Base-by-base conservation (phyloP, 306 rosid genomes). In the Vigna radiata region DNA sequence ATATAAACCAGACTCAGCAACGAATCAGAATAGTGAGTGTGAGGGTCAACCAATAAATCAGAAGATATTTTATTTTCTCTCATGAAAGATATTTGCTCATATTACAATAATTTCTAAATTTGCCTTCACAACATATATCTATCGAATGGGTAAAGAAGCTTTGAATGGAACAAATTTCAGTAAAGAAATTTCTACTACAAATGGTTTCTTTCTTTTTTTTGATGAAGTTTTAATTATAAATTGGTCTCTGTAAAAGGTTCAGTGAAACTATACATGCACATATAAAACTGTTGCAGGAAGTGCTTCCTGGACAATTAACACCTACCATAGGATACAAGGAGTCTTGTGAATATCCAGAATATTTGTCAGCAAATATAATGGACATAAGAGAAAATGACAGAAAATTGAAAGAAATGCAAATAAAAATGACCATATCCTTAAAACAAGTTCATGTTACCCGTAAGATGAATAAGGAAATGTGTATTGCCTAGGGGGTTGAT, bases 241-340 rank as follows among this genome's bases (percentile, higher is more conserved):
- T 17, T 69, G 50, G 75, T 58, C 68, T 47, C 81, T 21, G 67
- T 69, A 60, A 68, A 68, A 3, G n/a, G 59, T 74, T 36, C 13
- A 63, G 73, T 13, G 23, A 31, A 69, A 54, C 78, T 36, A 13
- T 29, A 60, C 15, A 31, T 18, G 53, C 64, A 49, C 2, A 18
- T 27, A 71, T 33, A 16, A n/a, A n/a, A n/a, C n/a, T n/a, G n/a
- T n/a, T n/a, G n/a, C n/a, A n/a, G n/a, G n/a, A n/a, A n/a, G n/a
- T n/a, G n/a, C n/a, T n/a, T n/a, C n/a, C n/a, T n/a, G n/a, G n/a
- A n/a, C n/a, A n/a, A n/a, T n/a, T n/a, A n/a, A n/a, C n/a, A n/a
- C n/a, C n/a, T n/a, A n/a, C n/a, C n/a, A n/a, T n/a, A n/a, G n/a
- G n/a, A n/a, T n/a, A n/a, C n/a, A n/a, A n/a, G n/a, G n/a, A n/a